Evolutionary conservation across 2,329 filamentous ascomycete genomes (phyloP), one percentile per base, ranked within the genome.

Genomic region (Penicillium sp.): DNA sequence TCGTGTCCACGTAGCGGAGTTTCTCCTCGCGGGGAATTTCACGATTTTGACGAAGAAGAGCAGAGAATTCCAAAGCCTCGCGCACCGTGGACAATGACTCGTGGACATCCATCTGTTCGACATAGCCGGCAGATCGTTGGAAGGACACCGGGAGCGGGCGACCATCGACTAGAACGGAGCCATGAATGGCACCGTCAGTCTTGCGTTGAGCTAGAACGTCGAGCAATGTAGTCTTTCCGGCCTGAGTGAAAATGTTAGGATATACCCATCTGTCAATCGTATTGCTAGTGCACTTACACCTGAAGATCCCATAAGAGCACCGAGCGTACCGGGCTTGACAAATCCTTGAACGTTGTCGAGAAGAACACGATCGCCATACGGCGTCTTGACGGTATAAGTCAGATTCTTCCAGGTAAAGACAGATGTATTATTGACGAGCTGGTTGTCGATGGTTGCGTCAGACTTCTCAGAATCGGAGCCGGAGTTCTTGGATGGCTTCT

Each of bases 351-450:
- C 85, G 12, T 88, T 82, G 67, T 90, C 86, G 34, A 90, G 78
- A 1, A 90, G 79, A 66, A 84, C 78, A 12, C 83, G 82, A 52
- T 77, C 74, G 4, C 84, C 84, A 0, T 76, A 72, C 0, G 83
- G 80, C 0, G 84, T 87, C 64, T 86, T 83, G 59, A 92, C 89
- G 0, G 85, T 89, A 69, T 91, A 92, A 0, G 79, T 82, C 17
- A 92, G 82, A 60, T 90, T 83, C 69, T 88, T 88, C 88, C 89
- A 92, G 0, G 89, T 92, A 66, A 91, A 90, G 0, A 90, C 80
- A 0, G 86, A 88, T 0, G 84, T 88, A 71, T 90, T 90, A 25
- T 83, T 82, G 34, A 87, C 74, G 0, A 90, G 78, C 34, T 79
- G 71, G 1, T 72, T 71, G 42, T 79, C 74, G n/a, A 72, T 65